These are phyloP conservation scores for Tieghemiomyces parasiticus DNA, from an alignment of 192 early-diverging fungal genomes.

Conservation along the genomic window DNA sequence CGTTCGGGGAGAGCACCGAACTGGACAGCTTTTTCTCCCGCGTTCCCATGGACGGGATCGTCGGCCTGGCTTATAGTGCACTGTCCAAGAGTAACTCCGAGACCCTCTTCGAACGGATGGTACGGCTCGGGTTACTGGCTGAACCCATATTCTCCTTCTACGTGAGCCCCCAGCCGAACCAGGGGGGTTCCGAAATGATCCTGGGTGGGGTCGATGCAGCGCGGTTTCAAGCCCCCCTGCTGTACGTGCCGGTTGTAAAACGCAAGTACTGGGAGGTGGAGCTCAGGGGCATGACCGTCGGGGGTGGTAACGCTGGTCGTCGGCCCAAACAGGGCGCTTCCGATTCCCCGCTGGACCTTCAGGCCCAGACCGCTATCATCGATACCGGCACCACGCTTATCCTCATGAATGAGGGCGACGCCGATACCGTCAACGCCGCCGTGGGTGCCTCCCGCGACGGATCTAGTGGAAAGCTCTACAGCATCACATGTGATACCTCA, in stretches of 20 bases:
- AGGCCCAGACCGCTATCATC: slow-evolving; percentile 31
- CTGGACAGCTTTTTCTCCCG: slow-evolving; percentile 30
- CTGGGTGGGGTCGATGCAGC: slow-evolving; percentile 21
- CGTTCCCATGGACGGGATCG: slow-evolving; percentile 36
- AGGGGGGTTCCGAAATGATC: slow-evolving; percentile 21
- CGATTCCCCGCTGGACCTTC: slow-evolving; percentile 13
- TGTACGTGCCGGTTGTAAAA: slow-evolving; percentile 30
- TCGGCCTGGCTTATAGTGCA: slow-evolving; percentile 36
- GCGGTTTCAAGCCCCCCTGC: slow-evolving; percentile 24
- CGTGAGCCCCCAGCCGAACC: slow-evolving; percentile 7
- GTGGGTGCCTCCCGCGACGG: slow-evolving; percentile 24
- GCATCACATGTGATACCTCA: slow-evolving; percentile 20
- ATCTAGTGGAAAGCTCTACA: slow-evolving; percentile 22
- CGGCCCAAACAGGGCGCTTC: not conserved
- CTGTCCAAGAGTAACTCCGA: slow-evolving; percentile 14
- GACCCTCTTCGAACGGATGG: slow-evolving; percentile 8
- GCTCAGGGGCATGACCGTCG: slow-evolving; percentile 23
- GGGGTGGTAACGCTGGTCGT: slow-evolving; percentile 12
- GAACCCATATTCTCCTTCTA: slow-evolving; percentile 28
- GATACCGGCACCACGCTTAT: slow-evolving; percentile 46
- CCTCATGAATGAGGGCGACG: slow-evolving; percentile 22
- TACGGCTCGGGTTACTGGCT: slow-evolving; percentile 16
- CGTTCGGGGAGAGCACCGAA: slow-evolving; percentile 31
- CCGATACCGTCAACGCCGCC: slow-evolving; percentile 22
- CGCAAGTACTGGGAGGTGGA: slow-evolving; percentile 38